These are phyloP conservation scores for Termitomyces sp. DNA, from an alignment of 768 basidiomycete species.

Conservation along the genomic window DNA sequence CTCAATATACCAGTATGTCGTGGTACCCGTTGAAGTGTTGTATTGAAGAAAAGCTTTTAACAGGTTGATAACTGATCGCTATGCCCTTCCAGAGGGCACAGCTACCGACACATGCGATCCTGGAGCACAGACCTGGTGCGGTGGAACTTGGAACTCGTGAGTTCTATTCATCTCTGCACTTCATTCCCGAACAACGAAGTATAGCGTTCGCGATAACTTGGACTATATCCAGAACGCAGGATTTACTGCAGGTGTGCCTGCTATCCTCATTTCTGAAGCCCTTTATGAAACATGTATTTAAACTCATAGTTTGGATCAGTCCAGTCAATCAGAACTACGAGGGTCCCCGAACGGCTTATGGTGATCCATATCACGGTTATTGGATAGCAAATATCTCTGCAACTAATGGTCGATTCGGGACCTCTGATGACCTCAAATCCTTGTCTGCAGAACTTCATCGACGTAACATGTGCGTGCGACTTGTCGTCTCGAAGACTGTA, in stretches of 20 bases:
- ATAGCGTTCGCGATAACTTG: constrained; percentile 62
- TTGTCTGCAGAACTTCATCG: constrained; percentile 58
- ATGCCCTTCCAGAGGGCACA: constrained; percentile 56
- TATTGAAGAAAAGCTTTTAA: not conserved
- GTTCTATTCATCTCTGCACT: constrained; percentile 9
- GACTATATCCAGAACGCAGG: constrained; percentile 83
- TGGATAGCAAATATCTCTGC: constrained; percentile 65
- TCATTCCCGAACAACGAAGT: not conserved
- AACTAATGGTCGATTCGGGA: constrained; percentile 62
- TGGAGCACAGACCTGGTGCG: constrained; percentile 65
- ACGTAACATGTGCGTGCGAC: constrained; percentile 56
- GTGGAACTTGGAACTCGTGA: constrained; percentile 77
- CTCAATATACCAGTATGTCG: constrained; percentile 71
- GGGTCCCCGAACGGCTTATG: constrained; percentile 65
- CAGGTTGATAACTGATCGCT: constrained; percentile 73
- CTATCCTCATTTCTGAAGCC: not conserved
- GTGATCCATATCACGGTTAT: constrained; percentile 84
- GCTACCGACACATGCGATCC: constrained; percentile 51
- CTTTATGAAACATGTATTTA: not conserved
- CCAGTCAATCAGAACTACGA: constrained; percentile 77
- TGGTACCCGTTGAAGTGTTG: not conserved
- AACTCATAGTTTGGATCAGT: constrained; percentile 67
- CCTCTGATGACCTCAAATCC: constrained; percentile 56
- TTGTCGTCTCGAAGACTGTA: not conserved
- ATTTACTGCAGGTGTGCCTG: constrained; percentile 61